Base-by-base conservation (phyloP, 139 green algal genomes). In the Chlamydomonas schloesseri region DNA sequence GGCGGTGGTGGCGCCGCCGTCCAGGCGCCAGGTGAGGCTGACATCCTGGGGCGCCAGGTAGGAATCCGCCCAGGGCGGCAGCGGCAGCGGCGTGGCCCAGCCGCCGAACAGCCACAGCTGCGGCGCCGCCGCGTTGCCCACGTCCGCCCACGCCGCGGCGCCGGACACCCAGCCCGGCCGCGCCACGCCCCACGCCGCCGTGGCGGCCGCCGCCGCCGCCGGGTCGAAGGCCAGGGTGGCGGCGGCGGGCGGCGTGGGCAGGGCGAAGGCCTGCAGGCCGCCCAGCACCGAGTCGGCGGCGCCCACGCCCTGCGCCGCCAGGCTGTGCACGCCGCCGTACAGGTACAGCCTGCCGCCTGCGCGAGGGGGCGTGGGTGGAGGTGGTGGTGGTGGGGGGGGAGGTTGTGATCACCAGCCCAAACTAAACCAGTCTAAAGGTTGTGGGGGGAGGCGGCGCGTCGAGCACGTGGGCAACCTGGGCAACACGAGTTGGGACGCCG, bases 31-130 rank as follows among this genome's bases (percentile, higher is more conserved):
- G n/a, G 20, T 3, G 0, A 84, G 62, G 65, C 64, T 74, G 78
- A 65, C 65, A 64, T 84, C 78, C 78, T 84, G 78, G 0, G 78
- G 78, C 8, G 62, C 47, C 13, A 74, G 62, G 77, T 83, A 83
- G 20, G 42, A 26, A 46, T 73, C 77, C 29, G 60, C 64, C 37
- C 4, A 21, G 29, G 42, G 5, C 28, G 78, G 64, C 62, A 84
- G 62, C 34, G 78, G 78, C 78, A 75, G 78, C 5, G 78, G 78
- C 14, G 78, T 74, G 14, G 29, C 5, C 78, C 78, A 84, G 64
- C 78, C 78, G 64, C 78, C 78, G 29, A 75, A 84, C 13, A 84
- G 64, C 78, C 78, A 84, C 20, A 84, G 17, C 8, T 29, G 29
- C 17, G 17, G 36, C 9, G 50, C 13, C 23, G 53, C 14, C 33